Evolutionary conservation across 2,329 filamentous ascomycete species (phyloP), one percentile per base, ranked within the genome.

Genomic region (Chaetomiaceae sp.): DNA sequence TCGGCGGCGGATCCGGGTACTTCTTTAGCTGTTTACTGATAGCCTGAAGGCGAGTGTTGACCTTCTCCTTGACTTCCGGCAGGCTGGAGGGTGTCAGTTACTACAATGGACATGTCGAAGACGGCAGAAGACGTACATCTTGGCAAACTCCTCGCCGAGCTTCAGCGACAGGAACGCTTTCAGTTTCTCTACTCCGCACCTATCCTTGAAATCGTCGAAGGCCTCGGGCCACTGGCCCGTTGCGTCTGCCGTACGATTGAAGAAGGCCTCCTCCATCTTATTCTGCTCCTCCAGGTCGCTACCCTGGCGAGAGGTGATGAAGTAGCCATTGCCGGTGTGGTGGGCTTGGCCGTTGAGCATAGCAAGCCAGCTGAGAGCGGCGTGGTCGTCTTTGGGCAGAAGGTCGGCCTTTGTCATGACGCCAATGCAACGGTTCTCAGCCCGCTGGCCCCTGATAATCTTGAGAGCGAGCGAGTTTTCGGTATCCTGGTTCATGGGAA

Each of bases 401-500:
- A 87, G 77, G 57, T 96, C 91, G 0, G 90, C 90, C 63, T 95
- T 96, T 0, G 90, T 96, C 14, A 96, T 75, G 0, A 95, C 87
- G 0, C 89, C 89, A 48, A 88, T 75, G 1, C 84, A 87, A 1
- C 85, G 75, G 3, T 73, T 57, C 2, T 78, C 73, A 0, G 85
- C 86, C 1, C 73, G 73, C 1, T 80, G 70, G 37, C 76, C 67
- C 27, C 80, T 69, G 59, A 91, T 81, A 2, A 89, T 75, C 0
- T 78, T 76, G 10, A 87, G 82, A 0, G 88, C 87, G 1, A 78
- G 85, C 0, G 87, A 92, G 13, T 85, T 91, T 1, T 88, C 84
- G 0, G 88, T 80, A 53, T 96, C 90, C 0, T 80, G 81, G 2
- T 88, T 89, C 81, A 95, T 89, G 0, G 87, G 81, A 18, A 89